Evolutionary conservation across 768 basidiomycete genomes (phyloP).

Genomic region (Xerocomus brunneocitrinus): DNA sequence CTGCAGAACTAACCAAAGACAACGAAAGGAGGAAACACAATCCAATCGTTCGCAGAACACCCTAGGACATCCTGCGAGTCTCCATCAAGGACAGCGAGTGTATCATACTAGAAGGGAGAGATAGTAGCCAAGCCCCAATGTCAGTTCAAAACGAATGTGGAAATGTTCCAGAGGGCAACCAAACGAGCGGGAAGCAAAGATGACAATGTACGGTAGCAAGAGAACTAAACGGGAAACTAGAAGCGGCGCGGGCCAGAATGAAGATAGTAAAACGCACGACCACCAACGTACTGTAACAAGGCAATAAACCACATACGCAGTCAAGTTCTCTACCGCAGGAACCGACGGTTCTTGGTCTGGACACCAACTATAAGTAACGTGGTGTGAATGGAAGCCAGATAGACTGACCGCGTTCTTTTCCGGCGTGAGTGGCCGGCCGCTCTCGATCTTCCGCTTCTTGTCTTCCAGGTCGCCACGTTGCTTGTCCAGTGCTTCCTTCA

Average conservation of each 20-base stretch:
- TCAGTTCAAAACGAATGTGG: slow-evolving; percentile 57
- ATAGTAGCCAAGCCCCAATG: slow-evolving; percentile 46
- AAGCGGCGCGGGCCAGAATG: slow-evolving; percentile 31
- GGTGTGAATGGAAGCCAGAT: slow-evolving; percentile 1
- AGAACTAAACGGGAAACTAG: slow-evolving; percentile 35
- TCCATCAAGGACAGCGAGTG: slow-evolving; percentile 38
- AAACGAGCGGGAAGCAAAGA: slow-evolving; percentile 31
- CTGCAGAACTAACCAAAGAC: slow-evolving; percentile 4
- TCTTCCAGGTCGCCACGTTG: slow-evolving; percentile 94
- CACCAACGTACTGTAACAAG: slow-evolving; percentile 29
- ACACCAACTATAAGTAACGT: slow-evolving; percentile 10
- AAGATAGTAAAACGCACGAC: slow-evolving; percentile 24
- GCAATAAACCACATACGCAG: slow-evolving; percentile 17
- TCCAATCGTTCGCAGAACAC: slow-evolving; percentile 24
- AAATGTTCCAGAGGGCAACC: slow-evolving; percentile 40
- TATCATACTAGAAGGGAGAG: slow-evolving; percentile 46
- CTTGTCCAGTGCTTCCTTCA: slow-evolving; percentile 99
- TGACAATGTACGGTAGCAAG: slow-evolving; percentile 42
- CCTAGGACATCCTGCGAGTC: slow-evolving; percentile 20
- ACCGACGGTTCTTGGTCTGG: slow-evolving; percentile 35
- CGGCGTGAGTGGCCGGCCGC: slow-evolving; percentile 90
- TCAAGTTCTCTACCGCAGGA: slow-evolving; percentile 29
- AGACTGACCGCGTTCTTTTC: slow-evolving; percentile 81
- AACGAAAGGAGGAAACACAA: slow-evolving; percentile 5
- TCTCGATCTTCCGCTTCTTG: slow-evolving; percentile 95